Conservation (phyloP, 768 basidiomycete species). For the Sarcodon aspratus region DNA sequence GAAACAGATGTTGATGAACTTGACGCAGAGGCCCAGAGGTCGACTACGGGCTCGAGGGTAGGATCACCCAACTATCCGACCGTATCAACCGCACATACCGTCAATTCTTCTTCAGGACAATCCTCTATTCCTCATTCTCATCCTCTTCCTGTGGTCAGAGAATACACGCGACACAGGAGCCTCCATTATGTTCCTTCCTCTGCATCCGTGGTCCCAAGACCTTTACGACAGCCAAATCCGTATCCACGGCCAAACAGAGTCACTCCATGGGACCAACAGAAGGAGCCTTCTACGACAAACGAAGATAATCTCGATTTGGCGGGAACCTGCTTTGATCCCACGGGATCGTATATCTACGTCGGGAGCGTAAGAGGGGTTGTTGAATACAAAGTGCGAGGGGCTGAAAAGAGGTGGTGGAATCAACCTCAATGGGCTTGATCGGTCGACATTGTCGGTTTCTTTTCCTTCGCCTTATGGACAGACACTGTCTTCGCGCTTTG, state of each 20-base stretch:
- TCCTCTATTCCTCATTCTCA: slow-evolving; percentile 13
- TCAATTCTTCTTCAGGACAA: slow-evolving; percentile 7
- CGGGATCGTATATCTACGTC: slow-evolving; percentile 56
- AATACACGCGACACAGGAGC: too few species aligned
- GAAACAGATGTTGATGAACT: slow-evolving; percentile 33
- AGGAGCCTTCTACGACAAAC: slow-evolving; percentile 5
- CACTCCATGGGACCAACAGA: too few species aligned
- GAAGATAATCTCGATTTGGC: slow-evolving; percentile 45
- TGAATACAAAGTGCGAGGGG: slow-evolving; percentile 67
- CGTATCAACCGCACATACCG: too few species aligned
- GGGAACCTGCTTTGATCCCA: slow-evolving; percentile 65
- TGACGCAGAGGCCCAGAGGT: slow-evolving; percentile 42
- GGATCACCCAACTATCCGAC: slow-evolving; percentile 28
- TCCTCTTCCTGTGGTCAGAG: slow-evolving; percentile 6
- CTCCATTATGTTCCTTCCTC: too few species aligned
- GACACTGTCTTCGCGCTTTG: background rate
- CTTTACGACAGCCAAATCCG: too few species aligned
- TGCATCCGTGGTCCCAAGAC: too few species aligned
- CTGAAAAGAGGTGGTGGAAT: slow-evolving; percentile 66
- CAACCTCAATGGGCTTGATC: slow-evolving; percentile 33
- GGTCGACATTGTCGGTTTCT: background rate
- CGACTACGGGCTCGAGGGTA: slow-evolving; percentile 33
- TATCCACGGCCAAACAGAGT: too few species aligned
- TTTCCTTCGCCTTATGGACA: background rate
- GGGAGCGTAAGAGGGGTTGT: slow-evolving; percentile 55